phyloP scores from a whole-genome alignment of 345 rosid genomes.

The Bretschneidera sinensis region DNA sequence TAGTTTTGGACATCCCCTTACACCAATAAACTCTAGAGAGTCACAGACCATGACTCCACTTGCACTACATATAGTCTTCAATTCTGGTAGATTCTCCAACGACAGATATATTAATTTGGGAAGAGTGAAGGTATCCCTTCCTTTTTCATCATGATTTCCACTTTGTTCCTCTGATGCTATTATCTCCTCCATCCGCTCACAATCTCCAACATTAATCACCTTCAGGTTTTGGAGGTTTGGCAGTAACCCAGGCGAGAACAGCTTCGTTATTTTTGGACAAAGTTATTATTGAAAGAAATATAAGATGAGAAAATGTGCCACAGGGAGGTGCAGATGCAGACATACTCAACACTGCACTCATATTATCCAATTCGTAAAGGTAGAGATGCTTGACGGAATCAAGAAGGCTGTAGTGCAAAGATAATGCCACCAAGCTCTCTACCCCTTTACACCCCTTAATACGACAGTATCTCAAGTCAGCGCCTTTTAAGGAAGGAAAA shows the following conservation, averaged over 20 bases:
- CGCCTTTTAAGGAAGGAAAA: not conserved
- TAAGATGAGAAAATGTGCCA: too few species aligned
- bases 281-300: too few species aligned
- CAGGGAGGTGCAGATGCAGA: too few species aligned
- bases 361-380: rapidly evolving
- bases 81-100: not conserved
- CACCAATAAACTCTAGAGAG: too few species aligned
- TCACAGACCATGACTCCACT: too few species aligned
- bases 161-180: not conserved
- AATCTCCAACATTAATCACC: not conserved
- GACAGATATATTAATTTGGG: not conserved
- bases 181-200: not conserved
- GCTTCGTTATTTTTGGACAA: too few species aligned
- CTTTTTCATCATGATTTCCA: not conserved
- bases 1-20: too few species aligned
- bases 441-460: not conserved
- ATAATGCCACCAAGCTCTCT: not conserved
- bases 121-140: not conserved
- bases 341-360: not conserved
- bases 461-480: not conserved
- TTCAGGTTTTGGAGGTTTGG: not conserved
- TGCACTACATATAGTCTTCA: not conserved
- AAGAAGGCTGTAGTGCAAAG: too few species aligned
- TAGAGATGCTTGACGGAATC: not conserved
- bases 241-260: too few species aligned